Evolutionary conservation across 2,329 filamentous ascomycete genomes (phyloP), one percentile per base, ranked within the genome.

Genomic region (Remersonia thermophila): DNA sequence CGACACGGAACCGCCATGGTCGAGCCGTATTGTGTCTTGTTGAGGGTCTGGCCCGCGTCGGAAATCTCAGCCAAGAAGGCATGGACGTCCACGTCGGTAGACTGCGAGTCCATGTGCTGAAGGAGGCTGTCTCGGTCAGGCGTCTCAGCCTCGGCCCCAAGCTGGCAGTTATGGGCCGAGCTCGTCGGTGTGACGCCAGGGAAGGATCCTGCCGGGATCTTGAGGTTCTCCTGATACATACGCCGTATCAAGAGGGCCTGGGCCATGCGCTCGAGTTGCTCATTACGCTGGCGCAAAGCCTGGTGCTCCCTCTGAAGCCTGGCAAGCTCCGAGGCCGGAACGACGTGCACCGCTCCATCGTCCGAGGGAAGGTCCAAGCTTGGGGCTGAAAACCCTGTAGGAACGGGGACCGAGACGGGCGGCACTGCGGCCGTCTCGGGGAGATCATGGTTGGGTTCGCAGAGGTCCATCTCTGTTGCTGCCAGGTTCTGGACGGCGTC

Each of bases 91-190:
- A 49, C 46, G 32, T 50, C 46, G 16, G 45, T 48, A 18, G 44
- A 39, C 31, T 49, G 49, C 13, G 48, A 48, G 35, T 51, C 43
- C 52, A 55, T 55, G 34, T 51, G 46, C 7, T 44, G 43, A 13
- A 54, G 44, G 10, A 55, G 51, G 37, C 42, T 49, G 26, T 41
- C 47, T 28, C 27, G 41, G 12, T 49, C 42, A 4, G 43, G 23
- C 28, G 40, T n/a, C n/a, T n/a, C n/a, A n/a, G n/a, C n/a, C n/a
- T n/a, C n/a, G n/a, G n/a, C n/a, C n/a, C n/a, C n/a, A n/a, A n/a
- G n/a, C n/a, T n/a, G n/a, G n/a, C n/a, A n/a, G n/a, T n/a, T n/a
- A n/a, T n/a, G n/a, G n/a, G n/a, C n/a, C n/a, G n/a, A n/a, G n/a
- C n/a, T n/a, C n/a, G n/a, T n/a, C n/a, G n/a, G n/a, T n/a, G n/a